Conservation (phyloP, 495 filamentous ascomycete species). For the Beverwykella pulmonaria region DNA sequence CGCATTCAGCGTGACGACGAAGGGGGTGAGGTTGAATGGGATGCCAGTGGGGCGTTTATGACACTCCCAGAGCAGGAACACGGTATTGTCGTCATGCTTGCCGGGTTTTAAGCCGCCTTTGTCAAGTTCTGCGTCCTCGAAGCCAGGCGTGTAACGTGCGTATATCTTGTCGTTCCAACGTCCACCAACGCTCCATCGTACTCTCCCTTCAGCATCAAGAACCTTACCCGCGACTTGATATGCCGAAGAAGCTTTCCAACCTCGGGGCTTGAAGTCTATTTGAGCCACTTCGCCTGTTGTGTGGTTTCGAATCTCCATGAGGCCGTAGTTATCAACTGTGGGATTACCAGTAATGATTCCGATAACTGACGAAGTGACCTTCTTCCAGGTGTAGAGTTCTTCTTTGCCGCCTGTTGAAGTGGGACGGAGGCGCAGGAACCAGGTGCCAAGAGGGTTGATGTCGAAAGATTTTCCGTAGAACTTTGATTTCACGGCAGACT, state of each 20-base stretch:
- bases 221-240: constrained; percentile 87
- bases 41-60: constrained; percentile 78
- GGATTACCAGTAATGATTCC: constrained; percentile 97
- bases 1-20: constrained; percentile 91
- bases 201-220: constrained; percentile 69
- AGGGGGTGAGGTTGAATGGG: constrained; percentile 96
- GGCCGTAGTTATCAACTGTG: constrained; percentile 96
- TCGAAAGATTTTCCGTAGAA: constrained; percentile 98
- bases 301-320: constrained; percentile 97
- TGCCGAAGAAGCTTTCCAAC: constrained; percentile 90
- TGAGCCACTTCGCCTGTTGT: constrained; percentile 87
- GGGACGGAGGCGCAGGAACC: constrained; percentile 89
- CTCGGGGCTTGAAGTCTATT: constrained; percentile 93
- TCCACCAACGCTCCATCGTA: constrained; percentile 86
- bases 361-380: constrained; percentile 95
- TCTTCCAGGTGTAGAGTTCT: constrained; percentile 98
- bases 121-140: constrained; percentile 70
- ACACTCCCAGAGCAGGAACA: constrained; percentile 90
- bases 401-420: constrained; percentile 65
- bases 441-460: constrained; percentile 93
- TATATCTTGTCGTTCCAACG: constrained; percentile 98
- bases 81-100: constrained; percentile 59
- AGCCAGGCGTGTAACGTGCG: constrained; percentile 88
- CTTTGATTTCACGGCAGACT: constrained; percentile 94
- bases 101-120: constrained; percentile 30